Evolutionary conservation across 176 grass and related monocot genomes (phyloP).

Genomic region (Eragrostis nindensis): DNA sequence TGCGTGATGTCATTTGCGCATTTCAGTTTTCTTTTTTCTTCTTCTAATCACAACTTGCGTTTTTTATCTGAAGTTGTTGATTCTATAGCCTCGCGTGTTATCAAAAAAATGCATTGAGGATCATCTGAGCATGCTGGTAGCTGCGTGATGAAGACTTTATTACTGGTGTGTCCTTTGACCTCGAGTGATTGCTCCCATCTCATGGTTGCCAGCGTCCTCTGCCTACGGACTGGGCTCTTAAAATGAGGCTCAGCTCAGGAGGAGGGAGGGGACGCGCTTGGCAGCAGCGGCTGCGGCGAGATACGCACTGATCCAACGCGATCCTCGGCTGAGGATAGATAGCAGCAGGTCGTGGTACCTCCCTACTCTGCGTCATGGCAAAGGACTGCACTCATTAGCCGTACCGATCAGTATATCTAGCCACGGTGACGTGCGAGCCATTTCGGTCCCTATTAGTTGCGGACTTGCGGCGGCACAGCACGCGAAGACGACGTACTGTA

Average conservation of each 20-base stretch:
- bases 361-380: neutral
- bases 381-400: too few species aligned
- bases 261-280: neutral
- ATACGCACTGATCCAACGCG: slow-evolving; percentile 1
- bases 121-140: too few species aligned
- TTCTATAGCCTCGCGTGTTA: too few species aligned
- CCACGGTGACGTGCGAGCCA: too few species aligned
- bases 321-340: neutral
- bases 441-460: too few species aligned
- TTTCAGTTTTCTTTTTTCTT: neutral
- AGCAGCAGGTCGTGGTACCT: neutral
- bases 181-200: neutral
- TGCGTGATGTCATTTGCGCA: neutral
- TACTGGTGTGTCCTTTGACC: neutral
- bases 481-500: too few species aligned
- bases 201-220: neutral
- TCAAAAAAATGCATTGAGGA: too few species aligned
- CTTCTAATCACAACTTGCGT: neutral
- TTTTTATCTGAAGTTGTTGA: too few species aligned
- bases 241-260: neutral
- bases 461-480: too few species aligned
- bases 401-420: too few species aligned
- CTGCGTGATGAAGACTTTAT: neutral
- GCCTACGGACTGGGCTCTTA: neutral
- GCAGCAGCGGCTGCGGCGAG: neutral